Evolutionary conservation across 2,329 filamentous ascomycete genomes (phyloP), one percentile per base, ranked within the genome.

Genomic region (Lomentospora prolificans): DNA sequence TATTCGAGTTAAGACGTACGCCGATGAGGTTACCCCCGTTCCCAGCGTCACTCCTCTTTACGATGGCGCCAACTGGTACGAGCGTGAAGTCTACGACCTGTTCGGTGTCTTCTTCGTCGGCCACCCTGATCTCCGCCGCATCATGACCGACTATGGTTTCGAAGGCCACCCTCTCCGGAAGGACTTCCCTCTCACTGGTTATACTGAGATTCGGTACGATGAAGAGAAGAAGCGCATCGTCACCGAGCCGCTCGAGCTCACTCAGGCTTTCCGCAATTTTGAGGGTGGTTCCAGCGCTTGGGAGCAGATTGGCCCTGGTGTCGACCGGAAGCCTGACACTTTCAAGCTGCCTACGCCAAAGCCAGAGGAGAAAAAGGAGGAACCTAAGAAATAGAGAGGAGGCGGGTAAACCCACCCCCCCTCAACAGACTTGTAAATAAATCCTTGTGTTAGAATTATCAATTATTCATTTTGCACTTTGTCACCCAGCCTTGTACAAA

Each of bases 201-300:
- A 99, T 77, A 99, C 94, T 31, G 95, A 99, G 77, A 87, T 99
- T 63, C 82, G 94, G 67, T 99, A 95, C 69, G 94, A 99, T 64
- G 94, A 99, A 75, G 95, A 99, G 81, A 99, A 96, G 88, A 99
- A 99, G 84, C 84, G 94, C 60, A 96, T 99, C 68, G 92, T 99
- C 59, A 92, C 95, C 30, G 95, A 99, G 79, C 94, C 95, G 41
- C 79, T 99, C 52, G 94, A 99, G 77, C 81, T 99, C 72, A 97
- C 94, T 12, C 94, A 99, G 74, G 94, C 95, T 6, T 99, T 95
- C 84, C 85, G 94, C 64, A 97, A 99, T 77, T 99, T 99, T 67
- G 91, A 96, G 75, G 90, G 91, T 59, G 90, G 90, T 57, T 84
- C 84, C 50, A 84, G 85, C 61, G 80, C 80, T 12, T 85, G 82